phyloP scores from a whole-genome alignment of 202 grass and related monocot species.

The Setaria viridis region DNA sequence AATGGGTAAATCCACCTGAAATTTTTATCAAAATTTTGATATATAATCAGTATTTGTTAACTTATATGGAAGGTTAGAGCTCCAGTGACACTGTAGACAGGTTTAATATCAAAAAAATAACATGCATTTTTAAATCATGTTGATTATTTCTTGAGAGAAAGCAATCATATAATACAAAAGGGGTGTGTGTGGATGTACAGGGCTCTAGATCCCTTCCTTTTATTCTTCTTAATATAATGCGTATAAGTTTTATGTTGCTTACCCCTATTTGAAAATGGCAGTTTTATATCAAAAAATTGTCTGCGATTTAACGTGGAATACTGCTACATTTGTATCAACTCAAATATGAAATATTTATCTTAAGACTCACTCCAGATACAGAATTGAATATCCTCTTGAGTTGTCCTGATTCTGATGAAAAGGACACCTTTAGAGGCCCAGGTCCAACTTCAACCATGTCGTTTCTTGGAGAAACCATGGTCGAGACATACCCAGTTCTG shows the following conservation, averaged over 20 bases:
- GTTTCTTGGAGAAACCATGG: slow-evolving; percentile 52
- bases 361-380: slow-evolving; percentile 68
- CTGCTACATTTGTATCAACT: not conserved
- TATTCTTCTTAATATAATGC: no score
- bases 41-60: not conserved
- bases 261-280: not conserved
- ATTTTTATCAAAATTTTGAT: not conserved
- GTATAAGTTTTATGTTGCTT: not conserved
- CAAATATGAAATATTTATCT: not conserved
- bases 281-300: not conserved
- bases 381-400: slow-evolving; percentile 69
- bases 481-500: slow-evolving; percentile 45
- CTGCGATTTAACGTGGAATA: not conserved
- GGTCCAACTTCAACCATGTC: slow-evolving; percentile 80
- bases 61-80: not conserved
- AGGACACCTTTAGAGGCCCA: slow-evolving; percentile 84
- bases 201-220: no score
- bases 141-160: not conserved
- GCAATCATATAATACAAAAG: no score
- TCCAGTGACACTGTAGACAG: not conserved
- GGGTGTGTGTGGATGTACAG: no score
- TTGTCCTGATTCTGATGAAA: slow-evolving; percentile 74
- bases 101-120: not conserved
- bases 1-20: slow-evolving; percentile 80
- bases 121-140: not conserved